Conservation (phyloP, 169 alveolate species). For the Eimeria necatrix region DNA sequence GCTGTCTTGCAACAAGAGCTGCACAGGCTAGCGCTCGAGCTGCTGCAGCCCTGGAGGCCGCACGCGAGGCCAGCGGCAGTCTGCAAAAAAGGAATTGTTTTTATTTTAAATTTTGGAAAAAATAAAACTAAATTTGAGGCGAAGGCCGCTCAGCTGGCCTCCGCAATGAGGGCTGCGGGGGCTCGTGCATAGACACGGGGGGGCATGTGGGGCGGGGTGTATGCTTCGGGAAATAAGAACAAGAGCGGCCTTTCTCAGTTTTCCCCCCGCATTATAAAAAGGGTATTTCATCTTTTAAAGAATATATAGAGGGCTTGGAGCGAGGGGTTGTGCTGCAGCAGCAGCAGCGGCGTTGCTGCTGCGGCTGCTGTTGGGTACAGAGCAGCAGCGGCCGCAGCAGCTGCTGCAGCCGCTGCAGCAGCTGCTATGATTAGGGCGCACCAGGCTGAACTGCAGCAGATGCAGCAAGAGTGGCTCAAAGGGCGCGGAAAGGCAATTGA, state of each 20-base stretch:
- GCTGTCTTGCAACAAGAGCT: not conserved
- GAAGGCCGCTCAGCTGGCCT: constrained; percentile 40
- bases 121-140: not conserved
- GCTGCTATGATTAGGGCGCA: constrained; percentile 47
- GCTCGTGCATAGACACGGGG: constrained; percentile 47
- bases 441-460: constrained; percentile 71
- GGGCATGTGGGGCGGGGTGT: constrained; percentile 67
- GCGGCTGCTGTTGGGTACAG: constrained; percentile 42
- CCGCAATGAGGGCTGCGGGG: constrained; percentile 45
- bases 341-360: not conserved
- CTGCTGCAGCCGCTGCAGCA: constrained; percentile 72
- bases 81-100: not conserved
- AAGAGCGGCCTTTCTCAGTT: not conserved
- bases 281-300: not conserved
- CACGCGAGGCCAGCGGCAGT: not conserved
- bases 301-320: not conserved
- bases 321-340: constrained; percentile 32
- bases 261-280: not conserved
- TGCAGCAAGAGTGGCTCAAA: constrained; percentile 63
- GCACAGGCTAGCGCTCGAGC: not conserved
- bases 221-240: not conserved
- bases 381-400: constrained; percentile 71
- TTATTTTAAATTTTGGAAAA: not conserved
- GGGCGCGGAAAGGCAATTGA: constrained; percentile 38
- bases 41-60: not conserved